A percentile compares a stretch with the other conserved stretches of the same genome.
Conservation (phyloP, 305 asterid species). For the Solanum hybrid region DNA sequence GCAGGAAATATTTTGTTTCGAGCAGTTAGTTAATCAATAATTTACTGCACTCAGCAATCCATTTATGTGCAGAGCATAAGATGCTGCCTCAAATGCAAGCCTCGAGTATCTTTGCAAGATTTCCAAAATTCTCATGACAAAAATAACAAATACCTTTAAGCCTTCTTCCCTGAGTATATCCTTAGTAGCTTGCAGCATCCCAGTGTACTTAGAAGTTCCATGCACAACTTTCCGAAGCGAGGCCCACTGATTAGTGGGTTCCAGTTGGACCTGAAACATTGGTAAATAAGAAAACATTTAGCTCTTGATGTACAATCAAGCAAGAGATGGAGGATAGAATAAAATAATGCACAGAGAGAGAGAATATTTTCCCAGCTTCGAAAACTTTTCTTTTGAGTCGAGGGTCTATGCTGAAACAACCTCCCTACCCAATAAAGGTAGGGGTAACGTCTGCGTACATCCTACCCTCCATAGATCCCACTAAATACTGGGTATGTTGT, state of each 20-base stretch:
- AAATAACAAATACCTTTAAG: slow-evolving; percentile 39
- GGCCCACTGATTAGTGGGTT: slow-evolving; percentile 76
- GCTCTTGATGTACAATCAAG: neutral
- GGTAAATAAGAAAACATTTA: neutral
- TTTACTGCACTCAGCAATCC: neutral
- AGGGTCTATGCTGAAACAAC: neutral
- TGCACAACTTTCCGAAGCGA: slow-evolving; percentile 36
- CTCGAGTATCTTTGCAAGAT: neutral
- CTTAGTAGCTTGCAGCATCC: slow-evolving; percentile 85
- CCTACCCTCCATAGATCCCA: neutral
- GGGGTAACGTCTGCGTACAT: neutral
- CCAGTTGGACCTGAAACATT: slow-evolving; percentile 75
- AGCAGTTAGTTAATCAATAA: neutral
- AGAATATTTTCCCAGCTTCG: neutral
- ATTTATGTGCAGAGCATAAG: neutral
- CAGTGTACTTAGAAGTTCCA: slow-evolving; percentile 60
- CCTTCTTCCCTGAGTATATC: slow-evolving; percentile 93
- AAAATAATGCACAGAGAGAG: neutral
- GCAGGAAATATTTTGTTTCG: neutral
- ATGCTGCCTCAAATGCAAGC: neutral
- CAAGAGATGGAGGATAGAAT: neutral
- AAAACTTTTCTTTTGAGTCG: neutral
- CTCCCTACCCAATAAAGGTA: neutral
- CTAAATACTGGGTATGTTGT: neutral
- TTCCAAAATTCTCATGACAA: neutral